Evolutionary conservation across 2,329 filamentous ascomycete species (phyloP).

Genomic region (Xylaria arbuscula): DNA sequence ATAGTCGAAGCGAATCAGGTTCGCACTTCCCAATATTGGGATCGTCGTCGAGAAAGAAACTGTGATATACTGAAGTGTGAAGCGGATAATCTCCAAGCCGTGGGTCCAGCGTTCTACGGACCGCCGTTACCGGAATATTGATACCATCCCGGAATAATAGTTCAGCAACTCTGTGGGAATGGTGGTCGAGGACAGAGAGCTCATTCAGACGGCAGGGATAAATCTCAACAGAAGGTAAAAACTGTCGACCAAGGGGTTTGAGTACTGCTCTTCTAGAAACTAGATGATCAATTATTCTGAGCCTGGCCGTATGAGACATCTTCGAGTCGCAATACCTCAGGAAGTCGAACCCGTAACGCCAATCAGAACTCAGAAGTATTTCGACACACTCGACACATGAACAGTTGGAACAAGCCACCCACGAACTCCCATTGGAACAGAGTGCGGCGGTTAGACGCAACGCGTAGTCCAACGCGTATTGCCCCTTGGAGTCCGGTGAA

Average conservation of each 20-base stretch:
- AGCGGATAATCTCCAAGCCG: background rate
- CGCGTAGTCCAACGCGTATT: constrained; percentile 9
- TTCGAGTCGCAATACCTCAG: background rate
- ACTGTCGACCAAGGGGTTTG: background rate
- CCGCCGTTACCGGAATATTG: background rate
- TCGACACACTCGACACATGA: constrained; percentile 12
- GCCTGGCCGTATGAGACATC: background rate
- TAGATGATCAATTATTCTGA: background rate
- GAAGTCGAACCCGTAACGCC: background rate
- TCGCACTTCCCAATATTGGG: background rate
- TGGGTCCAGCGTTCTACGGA: background rate
- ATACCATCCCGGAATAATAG: background rate
- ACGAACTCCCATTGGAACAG: constrained; percentile 1
- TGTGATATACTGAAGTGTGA: constrained; percentile 2
- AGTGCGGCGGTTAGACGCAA: background rate
- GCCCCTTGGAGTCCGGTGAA: background rate
- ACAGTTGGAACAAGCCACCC: constrained; percentile 1
- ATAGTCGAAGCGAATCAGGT: no score
- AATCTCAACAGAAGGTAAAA: background rate
- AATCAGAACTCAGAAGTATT: background rate
- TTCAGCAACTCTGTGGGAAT: constrained; percentile 10
- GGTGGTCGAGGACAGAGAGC: background rate
- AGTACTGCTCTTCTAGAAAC: constrained; percentile 1
- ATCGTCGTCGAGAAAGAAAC: no score
- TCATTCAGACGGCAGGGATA: background rate